Conservation (phyloP, 768 basidiomycete genomes). For the Psilocybe subaeruginosa region DNA sequence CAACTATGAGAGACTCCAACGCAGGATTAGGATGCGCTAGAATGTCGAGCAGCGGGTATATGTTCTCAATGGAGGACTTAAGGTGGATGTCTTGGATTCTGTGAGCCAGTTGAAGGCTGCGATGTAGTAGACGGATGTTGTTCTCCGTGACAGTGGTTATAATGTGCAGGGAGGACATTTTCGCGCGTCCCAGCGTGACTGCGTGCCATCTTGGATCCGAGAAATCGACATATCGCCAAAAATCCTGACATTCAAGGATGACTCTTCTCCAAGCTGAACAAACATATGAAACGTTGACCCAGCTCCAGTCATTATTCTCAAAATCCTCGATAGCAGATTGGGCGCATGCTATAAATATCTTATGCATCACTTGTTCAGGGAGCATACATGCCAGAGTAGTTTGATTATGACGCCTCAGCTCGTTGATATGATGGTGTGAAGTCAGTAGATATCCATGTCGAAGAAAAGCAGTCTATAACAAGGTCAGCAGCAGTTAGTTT, state of each 20-base stretch:
- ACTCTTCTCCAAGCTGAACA: conserved; percentile 39
- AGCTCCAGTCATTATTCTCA: conserved; percentile 31
- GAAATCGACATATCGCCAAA: conserved; percentile 44
- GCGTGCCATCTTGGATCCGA: conserved; percentile 35
- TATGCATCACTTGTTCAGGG: conserved; percentile 30
- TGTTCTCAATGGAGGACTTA: conserved; percentile 34
- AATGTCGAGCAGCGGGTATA: conserved; percentile 35
- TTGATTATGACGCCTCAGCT: conserved; percentile 20
- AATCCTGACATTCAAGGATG: conserved; percentile 31
- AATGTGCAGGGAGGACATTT: conserved; percentile 34
- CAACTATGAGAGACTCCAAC: conserved; percentile 35
- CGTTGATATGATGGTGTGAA: conserved; percentile 14
- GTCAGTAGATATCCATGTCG: conserved; percentile 22
- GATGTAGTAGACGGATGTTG: conserved; percentile 33
- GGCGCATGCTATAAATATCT: conserved; percentile 33
- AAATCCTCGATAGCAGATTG: conserved; percentile 17
- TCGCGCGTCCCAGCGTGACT: conserved; percentile 34
- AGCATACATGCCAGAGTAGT: conserved; percentile 23
- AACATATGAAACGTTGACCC: conserved; percentile 37
- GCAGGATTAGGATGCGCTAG: conserved; percentile 37
- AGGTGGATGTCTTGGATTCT: conserved; percentile 38
- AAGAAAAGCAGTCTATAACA: conserved; percentile 23
- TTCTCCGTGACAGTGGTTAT: conserved; percentile 30
- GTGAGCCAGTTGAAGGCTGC: conserved; percentile 37
- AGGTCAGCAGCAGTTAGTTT: neutral